Base-by-base conservation (phyloP, 176 grass and related monocot species). In the Luzula sylvatica region DNA sequence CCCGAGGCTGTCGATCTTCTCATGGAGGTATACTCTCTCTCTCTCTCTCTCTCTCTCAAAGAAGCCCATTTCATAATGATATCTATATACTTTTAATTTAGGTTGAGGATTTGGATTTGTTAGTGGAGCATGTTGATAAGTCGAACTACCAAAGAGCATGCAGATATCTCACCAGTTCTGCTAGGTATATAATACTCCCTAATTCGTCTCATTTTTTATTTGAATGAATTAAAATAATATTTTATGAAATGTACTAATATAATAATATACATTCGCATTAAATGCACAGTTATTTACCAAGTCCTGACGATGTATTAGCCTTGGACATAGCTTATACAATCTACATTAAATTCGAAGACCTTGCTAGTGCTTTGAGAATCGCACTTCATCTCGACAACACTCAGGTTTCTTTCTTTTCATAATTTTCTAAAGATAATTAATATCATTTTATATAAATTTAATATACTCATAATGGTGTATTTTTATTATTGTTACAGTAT, bases 1-100 rank as follows among this genome's bases (percentile, higher is more conserved):
- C 92, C 92, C 16, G 92, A 98, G 69, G 92, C 86, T 66, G 86
- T 98, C 20, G 92, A 98, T 78, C 86, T 98, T 87, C 68, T 98
- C 42, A 98, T 90, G 75, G 92, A 98, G 92, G 92, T 90, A 80
- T 32, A 15, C 55, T 27, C 19, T 38, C 24, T 35, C 1, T 29
- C 30, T 11, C 2, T 76, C 26, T 22, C 28, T 55, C 16, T 69
- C 1, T 38, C 20, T 72, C 24, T 29, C 43, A 59, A 15, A 8
- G 20, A 28, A n/a, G n/a, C n/a, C n/a, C n/a, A n/a, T n/a, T n/a
- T n/a, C n/a, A 11, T 50, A 32, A 64, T 27, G 59, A n/a, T 30
- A 65, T 53, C 8, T 0, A 40, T 45, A 43, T 67, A 32, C 54
- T 79, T 11, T 8, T 39, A 35, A 43, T 71, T 3, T 46, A 98